A percentile compares a stretch with the other conserved stretches of the same genome.
phyloP scores from a whole-genome alignment of 202 grass and related monocot species.

The Setaria viridis region DNA sequence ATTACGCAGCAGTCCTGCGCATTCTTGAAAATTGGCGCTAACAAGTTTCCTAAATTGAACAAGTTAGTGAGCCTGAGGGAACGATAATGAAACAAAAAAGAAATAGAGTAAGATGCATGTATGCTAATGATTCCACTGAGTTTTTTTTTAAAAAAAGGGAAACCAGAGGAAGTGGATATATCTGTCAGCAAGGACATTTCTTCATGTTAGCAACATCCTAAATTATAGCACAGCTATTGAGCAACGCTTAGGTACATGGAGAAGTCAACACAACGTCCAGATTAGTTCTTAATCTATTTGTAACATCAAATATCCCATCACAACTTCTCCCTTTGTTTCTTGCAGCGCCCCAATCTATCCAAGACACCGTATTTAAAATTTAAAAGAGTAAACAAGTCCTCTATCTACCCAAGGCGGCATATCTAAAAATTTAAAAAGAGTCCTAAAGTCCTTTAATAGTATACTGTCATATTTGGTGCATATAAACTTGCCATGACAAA shows the following conservation, averaged over 20 bases:
- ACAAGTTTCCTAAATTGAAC: background rate
- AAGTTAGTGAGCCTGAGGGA: background rate
- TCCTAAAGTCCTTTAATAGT: too few species aligned
- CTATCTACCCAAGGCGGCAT: background rate
- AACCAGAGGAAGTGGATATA: background rate
- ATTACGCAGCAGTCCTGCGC: background rate
- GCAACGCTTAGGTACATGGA: slow-evolving; percentile 15
- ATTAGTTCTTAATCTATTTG: background rate
- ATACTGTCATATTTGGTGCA: background rate
- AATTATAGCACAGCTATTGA: background rate
- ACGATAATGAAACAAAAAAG: background rate
- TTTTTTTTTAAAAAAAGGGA: background rate
- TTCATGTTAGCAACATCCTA: slow-evolving; percentile 35
- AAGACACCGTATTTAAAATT: background rate
- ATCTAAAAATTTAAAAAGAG: too few species aligned
- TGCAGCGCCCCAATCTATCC: background rate
- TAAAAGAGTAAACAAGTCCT: background rate
- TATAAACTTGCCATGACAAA: background rate
- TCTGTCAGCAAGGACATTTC: slow-evolving; percentile 13
- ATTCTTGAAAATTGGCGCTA: background rate
- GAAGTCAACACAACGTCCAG: background rate
- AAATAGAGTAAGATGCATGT: background rate
- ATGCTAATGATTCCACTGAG: background rate
- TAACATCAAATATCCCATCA: slow-evolving; percentile 10
- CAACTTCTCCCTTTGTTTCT: background rate